Base-by-base conservation (phyloP, 805 yeast genomes). In the Teunomyces lycoperdinae region DNA sequence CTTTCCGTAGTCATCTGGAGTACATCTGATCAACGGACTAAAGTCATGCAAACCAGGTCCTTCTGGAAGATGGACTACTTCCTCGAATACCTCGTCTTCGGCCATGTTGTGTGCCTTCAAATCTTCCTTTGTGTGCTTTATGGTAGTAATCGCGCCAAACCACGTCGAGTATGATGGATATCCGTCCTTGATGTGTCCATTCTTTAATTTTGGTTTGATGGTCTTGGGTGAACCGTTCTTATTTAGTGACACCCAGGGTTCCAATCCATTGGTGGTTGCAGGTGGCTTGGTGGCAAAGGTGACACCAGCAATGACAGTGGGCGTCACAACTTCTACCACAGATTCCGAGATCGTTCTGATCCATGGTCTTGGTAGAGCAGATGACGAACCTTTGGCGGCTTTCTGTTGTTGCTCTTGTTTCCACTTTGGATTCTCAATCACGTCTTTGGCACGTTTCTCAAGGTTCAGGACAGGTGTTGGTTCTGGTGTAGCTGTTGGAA, bases 11-110 rank as follows among this genome's bases (percentile, higher is more conserved):
- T 78, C 67, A 46, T 85, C 85, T 2, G 97, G 97, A 3, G 90
- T 87, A 68, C 97, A 89, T 67, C 96, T 77, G 59, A 88, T 77
- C 43, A 89, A 64, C 0, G 97, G 97, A 60, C 84, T 87, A 62
- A 89, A 71, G 14, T 77, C 68, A 26, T 81, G 84, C 58, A 87
- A 85, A 0, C 87, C 81, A n/a, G 76, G 75, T 63, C 87, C 95
- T 64, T 89, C 96, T 4, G 80, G 83, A 17, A 78, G 61, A 57
- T 62, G 76, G 16, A 66, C 58, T 38, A 79, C 81, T 55, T 89
- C 89, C 47, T 72, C 77, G 57, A 76, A 79, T 1, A 69, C 59
- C 26, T 83, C 85, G 53, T 74, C 84, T 1, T 80, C 83, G 17
- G 71, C 79, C 84, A 87, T 77, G 60, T 86, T 85, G 53, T 85